A percentile compares a stretch with the other conserved stretches of the same genome.
Conservation (phyloP, 1,284 basidiomycete genomes). For the Austroboletus rostrupii region DNA sequence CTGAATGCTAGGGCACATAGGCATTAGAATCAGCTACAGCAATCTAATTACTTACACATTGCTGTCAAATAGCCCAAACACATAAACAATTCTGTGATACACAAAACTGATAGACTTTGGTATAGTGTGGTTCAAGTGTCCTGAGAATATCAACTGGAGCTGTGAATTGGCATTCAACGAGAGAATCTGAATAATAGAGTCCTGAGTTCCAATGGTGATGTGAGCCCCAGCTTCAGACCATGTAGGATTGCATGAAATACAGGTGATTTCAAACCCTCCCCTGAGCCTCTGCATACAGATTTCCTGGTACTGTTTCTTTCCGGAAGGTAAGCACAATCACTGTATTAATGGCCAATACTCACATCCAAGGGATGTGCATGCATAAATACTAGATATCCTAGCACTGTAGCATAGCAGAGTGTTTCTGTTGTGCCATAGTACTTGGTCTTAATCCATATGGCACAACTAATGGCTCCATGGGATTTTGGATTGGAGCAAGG, state of each 20-base stretch:
- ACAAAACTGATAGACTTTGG: constrained; percentile 9
- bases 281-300: constrained; percentile 7
- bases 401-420: constrained; percentile 10
- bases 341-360: neutral
- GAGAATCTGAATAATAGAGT: constrained; percentile 8
- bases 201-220: constrained; percentile 4
- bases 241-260: neutral
- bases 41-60: constrained; percentile 8
- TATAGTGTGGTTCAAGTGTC: constrained; percentile 1
- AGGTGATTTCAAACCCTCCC: too few species aligned
- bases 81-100: neutral
- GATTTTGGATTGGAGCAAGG: neutral
- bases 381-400: too few species aligned
- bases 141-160: constrained; percentile 8
- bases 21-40: too few species aligned
- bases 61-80: too few species aligned
- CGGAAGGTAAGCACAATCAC: too few species aligned
- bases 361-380: neutral
- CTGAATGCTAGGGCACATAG: constrained; percentile 3
- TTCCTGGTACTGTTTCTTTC: constrained; percentile 7
- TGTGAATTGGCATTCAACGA: constrained; percentile 7
- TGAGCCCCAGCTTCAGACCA: neutral
- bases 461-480: constrained; percentile 4
- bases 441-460: too few species aligned
- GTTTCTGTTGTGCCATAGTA: too few species aligned